Conservation (phyloP, 208 protist species). For the Crithidia mellificae region DNA sequence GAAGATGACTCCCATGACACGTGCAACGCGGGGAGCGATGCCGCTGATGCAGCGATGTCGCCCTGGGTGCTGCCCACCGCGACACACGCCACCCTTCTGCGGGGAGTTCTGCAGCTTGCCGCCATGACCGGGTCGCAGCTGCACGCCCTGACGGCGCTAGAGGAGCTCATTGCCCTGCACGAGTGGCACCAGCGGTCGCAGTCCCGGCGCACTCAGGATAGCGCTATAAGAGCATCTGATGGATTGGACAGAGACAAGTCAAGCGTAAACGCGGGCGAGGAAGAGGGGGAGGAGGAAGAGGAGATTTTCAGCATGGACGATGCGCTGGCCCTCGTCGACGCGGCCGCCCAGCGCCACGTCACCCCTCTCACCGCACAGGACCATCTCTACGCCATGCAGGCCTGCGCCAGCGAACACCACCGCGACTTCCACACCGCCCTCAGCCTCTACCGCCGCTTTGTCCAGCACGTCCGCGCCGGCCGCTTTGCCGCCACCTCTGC, state of each 20-base stretch:
- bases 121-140: constrained; percentile 34
- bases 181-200: constrained; percentile 36
- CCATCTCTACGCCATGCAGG: constrained; percentile 71
- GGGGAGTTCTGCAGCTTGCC: constrained; percentile 42
- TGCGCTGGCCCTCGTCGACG: constrained; percentile 61
- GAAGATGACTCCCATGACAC: background rate
- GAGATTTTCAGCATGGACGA: constrained; percentile 59
- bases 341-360: constrained; percentile 41
- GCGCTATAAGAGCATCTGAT: too few species aligned
- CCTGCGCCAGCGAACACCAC: constrained; percentile 43
- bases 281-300: constrained; percentile 16
- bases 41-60: constrained; percentile 5
- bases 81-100: constrained; percentile 52
- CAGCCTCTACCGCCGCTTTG: constrained; percentile 72
- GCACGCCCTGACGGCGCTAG: constrained; percentile 48
- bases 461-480: constrained; percentile 51
- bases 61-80: constrained; percentile 40
- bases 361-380: constrained; percentile 55
- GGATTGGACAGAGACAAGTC: too few species aligned
- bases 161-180: constrained; percentile 55
- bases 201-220: too few species aligned
- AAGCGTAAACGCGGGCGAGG: too few species aligned
- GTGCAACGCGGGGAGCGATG: background rate
- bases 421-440: constrained; percentile 66
- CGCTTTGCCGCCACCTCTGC: constrained; percentile 34